Base-by-base conservation (phyloP, 2,329 filamentous ascomycete genomes). In the Dendryphion nanum region DNA sequence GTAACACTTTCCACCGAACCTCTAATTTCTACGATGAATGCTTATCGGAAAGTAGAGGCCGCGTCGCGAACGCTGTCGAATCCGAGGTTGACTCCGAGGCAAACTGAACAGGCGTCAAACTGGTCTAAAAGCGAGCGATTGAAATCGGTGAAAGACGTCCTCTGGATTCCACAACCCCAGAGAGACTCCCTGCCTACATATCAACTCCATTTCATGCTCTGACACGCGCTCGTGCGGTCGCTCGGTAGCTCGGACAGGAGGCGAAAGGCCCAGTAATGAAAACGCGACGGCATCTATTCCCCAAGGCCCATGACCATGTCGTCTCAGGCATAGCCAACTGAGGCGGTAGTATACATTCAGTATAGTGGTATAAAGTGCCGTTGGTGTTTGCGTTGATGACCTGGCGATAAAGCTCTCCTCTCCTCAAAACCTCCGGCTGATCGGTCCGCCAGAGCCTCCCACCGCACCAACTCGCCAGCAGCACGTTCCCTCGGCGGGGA, bases 361-460 rank as follows among this genome's bases (percentile, higher is more conserved):
- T 51, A 53, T 59, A 57, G 52, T 50, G 45, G 38, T 45, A 41
- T 47, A 50, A 42, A 53, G 45, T 50, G 51, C 48, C 48, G 44
- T 48, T 38, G 34, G 39, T 36, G 21, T 32, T 31, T 28, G 24
- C 37, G 35, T 51, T 48, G 38, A 44, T 46, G 48, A 50, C 40
- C 37, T 44, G 34, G 39, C 41, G 43, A 47, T 45, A 44, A 39
- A 37, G 43, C 34, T 19, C 32, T 33, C 31, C 20, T 40, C 6
- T n/a, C 14, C 16, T 4, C 32, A 30, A 35, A 21, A 35, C 14
- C 23, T 28, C 41, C 57, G 57, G 57, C 42, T 55, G 37, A 35
- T 33, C 57, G 57, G 57, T 50, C 57, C 57, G 57, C 23, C 24
- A 42, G 17, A 8, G 23, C 23, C 23, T n/a, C n/a, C n/a, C n/a